Evolutionary conservation across 768 basidiomycete genomes (phyloP).

Genomic region (Amanita muscaria): DNA sequence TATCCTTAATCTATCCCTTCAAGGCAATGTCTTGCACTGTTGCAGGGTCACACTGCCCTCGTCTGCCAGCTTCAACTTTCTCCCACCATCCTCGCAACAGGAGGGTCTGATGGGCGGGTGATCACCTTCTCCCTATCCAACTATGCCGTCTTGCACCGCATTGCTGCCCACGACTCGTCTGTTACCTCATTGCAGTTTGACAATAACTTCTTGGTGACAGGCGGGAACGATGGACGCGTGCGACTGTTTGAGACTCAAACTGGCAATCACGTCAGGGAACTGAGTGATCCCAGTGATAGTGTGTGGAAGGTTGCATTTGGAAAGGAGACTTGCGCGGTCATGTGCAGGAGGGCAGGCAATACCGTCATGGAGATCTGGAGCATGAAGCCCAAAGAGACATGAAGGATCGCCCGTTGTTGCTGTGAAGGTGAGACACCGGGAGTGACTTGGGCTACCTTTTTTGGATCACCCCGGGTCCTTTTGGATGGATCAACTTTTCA

Average conservation of each 20-base stretch:
- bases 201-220: slow-evolving; percentile 69
- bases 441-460: too few relatives aligned
- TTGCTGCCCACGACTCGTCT: slow-evolving; percentile 84
- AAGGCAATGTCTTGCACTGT: slow-evolving; percentile 73
- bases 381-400: slow-evolving; percentile 39
- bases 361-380: slow-evolving; percentile 87
- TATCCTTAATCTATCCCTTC: slow-evolving; percentile 3
- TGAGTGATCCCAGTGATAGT: slow-evolving; percentile 68
- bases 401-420: too few relatives aligned
- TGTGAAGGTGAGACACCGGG: too few relatives aligned
- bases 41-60: slow-evolving; percentile 88
- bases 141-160: slow-evolving; percentile 44
- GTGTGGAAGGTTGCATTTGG: slow-evolving; percentile 84
- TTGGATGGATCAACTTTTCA: too few relatives aligned
- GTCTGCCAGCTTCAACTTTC: slow-evolving; percentile 86
- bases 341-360: slow-evolving; percentile 73
- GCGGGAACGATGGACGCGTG: slow-evolving; percentile 82
- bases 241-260: slow-evolving; percentile 60
- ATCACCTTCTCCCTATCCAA: slow-evolving; percentile 33
- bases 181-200: slow-evolving; percentile 87
- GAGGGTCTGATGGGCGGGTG: slow-evolving; percentile 78
- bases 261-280: slow-evolving; percentile 64
- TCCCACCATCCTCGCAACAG: slow-evolving; percentile 62
- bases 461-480: too few relatives aligned
- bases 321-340: slow-evolving; percentile 56